These are phyloP conservation scores for Larix sibirica DNA, from an alignment of 83 land plant species.

Conservation along the genomic window DNA sequence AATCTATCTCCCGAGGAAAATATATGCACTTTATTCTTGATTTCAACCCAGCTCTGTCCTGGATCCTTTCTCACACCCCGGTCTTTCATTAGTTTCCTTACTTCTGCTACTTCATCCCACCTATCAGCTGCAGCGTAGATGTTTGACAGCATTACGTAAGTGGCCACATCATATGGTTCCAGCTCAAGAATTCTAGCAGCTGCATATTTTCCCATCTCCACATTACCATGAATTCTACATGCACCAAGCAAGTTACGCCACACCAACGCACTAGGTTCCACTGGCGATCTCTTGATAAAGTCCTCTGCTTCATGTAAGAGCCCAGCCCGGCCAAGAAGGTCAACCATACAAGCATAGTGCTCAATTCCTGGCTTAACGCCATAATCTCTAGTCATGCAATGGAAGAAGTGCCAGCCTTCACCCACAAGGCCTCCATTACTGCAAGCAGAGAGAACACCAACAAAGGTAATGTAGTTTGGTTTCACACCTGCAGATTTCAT, in stretches of 20 bases:
- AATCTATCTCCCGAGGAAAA: not conserved
- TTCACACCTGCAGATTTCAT: not conserved
- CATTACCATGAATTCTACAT: slow-evolving; percentile 3
- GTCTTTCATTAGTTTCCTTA: not conserved
- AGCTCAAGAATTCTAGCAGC: not conserved
- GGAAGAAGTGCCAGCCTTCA: not conserved
- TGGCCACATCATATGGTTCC: not conserved
- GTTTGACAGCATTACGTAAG: not conserved
- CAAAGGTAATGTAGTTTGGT: not conserved
- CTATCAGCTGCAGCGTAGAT: slow-evolving; percentile 2
- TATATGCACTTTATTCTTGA: not conserved
- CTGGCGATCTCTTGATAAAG: not conserved
- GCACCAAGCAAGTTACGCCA: not conserved
- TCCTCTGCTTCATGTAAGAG: not conserved
- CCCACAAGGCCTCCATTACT: not conserved
- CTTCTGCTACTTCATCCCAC: not conserved
- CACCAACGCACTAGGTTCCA: slow-evolving; percentile 1
- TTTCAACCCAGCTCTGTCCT: not conserved
- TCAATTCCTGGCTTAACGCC: not conserved
- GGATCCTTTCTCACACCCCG: not conserved
- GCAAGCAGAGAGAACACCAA: not conserved
- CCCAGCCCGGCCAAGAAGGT: slow-evolving; percentile 6
- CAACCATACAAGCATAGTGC: slow-evolving; percentile 6
- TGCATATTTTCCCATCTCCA: not conserved
- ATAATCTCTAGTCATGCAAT: not conserved